Percentiles rank a stretch among this genome's conserved stretches.
Conservation (phyloP, 805 yeast species). For the Naumovozyma baii region DNA sequence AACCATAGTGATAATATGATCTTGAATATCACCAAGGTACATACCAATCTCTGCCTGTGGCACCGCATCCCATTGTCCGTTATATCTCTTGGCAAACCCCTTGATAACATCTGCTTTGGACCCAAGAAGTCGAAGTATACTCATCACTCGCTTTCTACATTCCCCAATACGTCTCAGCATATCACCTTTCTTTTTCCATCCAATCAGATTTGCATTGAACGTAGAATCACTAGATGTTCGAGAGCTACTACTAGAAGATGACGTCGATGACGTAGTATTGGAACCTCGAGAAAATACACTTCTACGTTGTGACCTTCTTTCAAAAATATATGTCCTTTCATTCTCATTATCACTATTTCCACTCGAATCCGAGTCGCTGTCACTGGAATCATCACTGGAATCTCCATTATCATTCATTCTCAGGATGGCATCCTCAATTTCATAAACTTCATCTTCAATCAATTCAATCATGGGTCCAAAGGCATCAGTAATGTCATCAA, state of each 20-base stretch:
- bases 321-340: conserved; percentile 1
- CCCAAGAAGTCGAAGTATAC: conserved; percentile 71
- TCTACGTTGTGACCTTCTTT: background rate
- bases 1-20: conserved; percentile 95
- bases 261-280: conserved; percentile 10
- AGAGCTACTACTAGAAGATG: conserved; percentile 20
- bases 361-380: conserved; percentile 22
- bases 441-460: conserved; percentile 87
- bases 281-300: conserved; percentile 8
- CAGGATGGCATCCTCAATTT: conserved; percentile 87
- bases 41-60: conserved; percentile 83
- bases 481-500: conserved; percentile 95
- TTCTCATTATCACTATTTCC: conserved; percentile 10
- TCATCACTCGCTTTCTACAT: conserved; percentile 90
- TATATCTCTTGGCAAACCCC: conserved; percentile 86
- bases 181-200: conserved; percentile 90
- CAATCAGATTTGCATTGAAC: conserved; percentile 37
- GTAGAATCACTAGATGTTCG: conserved; percentile 29
- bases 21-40: conserved; percentile 95
- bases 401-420: conserved; percentile 68
- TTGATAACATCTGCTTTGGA: conserved; percentile 96
- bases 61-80: conserved; percentile 71
- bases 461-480: conserved; percentile 94
- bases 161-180: conserved; percentile 93
- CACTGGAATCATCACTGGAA: conserved; percentile 30